A percentile compares a stretch with the other conserved stretches of the same genome.
These are phyloP conservation scores for Orbilia blumenaviensis DNA, from an alignment of 2,329 filamentous ascomycete genomes.

Conservation along the genomic window DNA sequence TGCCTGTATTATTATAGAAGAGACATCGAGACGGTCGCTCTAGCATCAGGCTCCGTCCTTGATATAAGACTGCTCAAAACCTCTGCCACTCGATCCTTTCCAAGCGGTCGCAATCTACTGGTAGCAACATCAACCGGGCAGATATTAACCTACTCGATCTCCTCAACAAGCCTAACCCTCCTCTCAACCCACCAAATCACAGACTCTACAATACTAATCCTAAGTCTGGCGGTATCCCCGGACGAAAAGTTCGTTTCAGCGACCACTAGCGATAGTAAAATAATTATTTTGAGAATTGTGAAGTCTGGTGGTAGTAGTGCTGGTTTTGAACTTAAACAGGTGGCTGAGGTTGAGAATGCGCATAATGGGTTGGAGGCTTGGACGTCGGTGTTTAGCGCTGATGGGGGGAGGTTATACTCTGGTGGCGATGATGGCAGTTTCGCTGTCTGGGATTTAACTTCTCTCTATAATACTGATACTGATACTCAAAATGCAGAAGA, in stretches of 20 bases:
- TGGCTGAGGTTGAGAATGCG: conserved; percentile 10
- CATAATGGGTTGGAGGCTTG: conserved; percentile 44
- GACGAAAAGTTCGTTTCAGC: conserved; percentile 9
- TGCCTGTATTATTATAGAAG: background rate
- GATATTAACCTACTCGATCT: conserved; percentile 22
- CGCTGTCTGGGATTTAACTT: conserved; percentile 23
- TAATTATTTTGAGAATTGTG: too few relatives aligned
- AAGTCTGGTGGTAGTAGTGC: too few relatives aligned
- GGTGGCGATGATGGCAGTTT: conserved; percentile 50
- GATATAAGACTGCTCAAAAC: conserved; percentile 31
- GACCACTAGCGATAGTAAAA: conserved; percentile 27
- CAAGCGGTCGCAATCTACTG: conserved; percentile 3
- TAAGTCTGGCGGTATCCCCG: conserved; percentile 28
- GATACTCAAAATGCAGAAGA: background rate
- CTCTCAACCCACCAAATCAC: conserved; percentile 28
- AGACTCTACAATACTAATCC: conserved; percentile 12
- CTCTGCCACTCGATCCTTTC: conserved; percentile 2
- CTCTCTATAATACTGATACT: background rate
- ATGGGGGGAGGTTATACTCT: conserved; percentile 34
- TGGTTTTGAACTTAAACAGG: too few relatives aligned
- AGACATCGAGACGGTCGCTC: conserved; percentile 2
- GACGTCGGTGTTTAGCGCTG: conserved; percentile 30
- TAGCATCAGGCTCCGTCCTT: conserved; percentile 41
- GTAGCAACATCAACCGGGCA: conserved; percentile 42
- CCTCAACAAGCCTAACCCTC: background rate